A percentile compares a stretch with the other conserved stretches of the same genome.
Conservation (phyloP, 2,329 filamentous ascomycete genomes). For the Microsporum ferrugineum region DNA sequence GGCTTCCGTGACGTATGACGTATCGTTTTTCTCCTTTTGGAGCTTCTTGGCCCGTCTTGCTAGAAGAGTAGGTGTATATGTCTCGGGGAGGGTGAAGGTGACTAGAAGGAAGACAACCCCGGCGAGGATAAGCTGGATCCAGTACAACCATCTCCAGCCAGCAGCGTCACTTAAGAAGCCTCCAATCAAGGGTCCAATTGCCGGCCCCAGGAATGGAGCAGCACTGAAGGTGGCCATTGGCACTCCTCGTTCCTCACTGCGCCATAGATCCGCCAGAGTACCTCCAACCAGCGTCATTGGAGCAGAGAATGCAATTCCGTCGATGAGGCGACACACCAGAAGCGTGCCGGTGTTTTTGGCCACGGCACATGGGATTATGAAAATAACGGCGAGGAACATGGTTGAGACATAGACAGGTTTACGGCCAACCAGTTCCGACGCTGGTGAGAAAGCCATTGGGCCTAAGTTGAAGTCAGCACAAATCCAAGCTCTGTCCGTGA, state of each 20-base stretch:
- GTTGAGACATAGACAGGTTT: slow-evolving; percentile 60
- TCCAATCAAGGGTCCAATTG: slow-evolving; percentile 63
- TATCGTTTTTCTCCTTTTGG: slow-evolving; percentile 55
- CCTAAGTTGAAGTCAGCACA: slow-evolving; percentile 30
- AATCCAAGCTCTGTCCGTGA: background rate
- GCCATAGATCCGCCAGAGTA: slow-evolving; percentile 74
- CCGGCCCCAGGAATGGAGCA: slow-evolving; percentile 71
- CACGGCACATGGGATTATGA: slow-evolving; percentile 69
- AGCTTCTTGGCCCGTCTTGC: slow-evolving; percentile 58
- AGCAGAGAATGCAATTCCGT: slow-evolving; percentile 72
- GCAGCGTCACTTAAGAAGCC: slow-evolving; percentile 60
- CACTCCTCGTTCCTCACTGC: slow-evolving; percentile 68
- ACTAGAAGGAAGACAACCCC: slow-evolving; percentile 61
- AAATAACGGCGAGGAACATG: slow-evolving; percentile 58
- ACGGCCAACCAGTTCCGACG: slow-evolving; percentile 65
- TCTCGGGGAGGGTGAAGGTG: slow-evolving; percentile 82
- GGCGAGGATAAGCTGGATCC: slow-evolving; percentile 70
- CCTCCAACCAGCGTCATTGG: slow-evolving; percentile 80
- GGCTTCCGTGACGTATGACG: slow-evolving; percentile 62
- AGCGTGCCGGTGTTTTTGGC: slow-evolving; percentile 65
- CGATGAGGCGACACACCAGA: slow-evolving; percentile 63
- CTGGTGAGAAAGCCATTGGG: slow-evolving; percentile 67
- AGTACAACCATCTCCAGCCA: slow-evolving; percentile 78
- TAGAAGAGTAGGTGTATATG: slow-evolving; percentile 71
- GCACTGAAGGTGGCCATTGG: slow-evolving; percentile 80